These are phyloP conservation scores for Nicotiana tabacum DNA, from an alignment of 257 asterid species.

Conservation along the genomic window DNA sequence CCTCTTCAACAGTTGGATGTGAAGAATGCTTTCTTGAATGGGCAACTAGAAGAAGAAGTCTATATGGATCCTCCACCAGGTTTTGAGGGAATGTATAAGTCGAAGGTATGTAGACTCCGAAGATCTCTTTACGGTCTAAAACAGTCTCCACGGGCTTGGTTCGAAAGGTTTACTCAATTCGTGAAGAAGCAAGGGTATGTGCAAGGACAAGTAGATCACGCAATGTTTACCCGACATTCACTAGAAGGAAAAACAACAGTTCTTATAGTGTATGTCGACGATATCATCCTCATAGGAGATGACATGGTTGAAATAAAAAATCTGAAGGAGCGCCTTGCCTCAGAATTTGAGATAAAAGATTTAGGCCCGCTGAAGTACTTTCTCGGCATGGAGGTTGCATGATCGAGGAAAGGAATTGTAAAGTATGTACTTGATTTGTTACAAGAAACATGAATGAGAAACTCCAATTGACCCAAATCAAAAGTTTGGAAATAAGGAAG, in stretches of 20 bases:
- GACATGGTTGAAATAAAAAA: neutral
- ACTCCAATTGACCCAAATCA: conserved; percentile 8
- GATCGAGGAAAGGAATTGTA: neutral
- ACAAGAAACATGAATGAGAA: neutral
- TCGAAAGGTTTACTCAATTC: too few species aligned
- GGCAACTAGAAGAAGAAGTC: too few species aligned
- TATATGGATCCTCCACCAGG: too few species aligned
- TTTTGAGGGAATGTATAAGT: too few species aligned
- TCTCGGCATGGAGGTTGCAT: conserved; percentile 8
- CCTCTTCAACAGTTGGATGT: too few species aligned
- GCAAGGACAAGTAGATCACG: too few species aligned
- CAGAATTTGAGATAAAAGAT: conserved; percentile 8
- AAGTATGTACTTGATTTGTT: neutral
- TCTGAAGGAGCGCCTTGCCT: neutral
- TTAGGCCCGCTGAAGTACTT: neutral
- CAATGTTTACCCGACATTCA: too few species aligned
- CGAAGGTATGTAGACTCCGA: too few species aligned
- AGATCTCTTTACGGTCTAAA: too few species aligned
- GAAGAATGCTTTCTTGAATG: too few species aligned
- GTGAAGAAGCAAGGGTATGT: too few species aligned
- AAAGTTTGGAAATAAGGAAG: neutral
- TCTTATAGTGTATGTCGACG: conserved; percentile 6
- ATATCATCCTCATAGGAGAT: conserved; percentile 3
- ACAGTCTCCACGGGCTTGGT: too few species aligned
- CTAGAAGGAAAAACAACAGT: neutral